These are phyloP conservation scores for Pseudotsuga menziesii DNA, from an alignment of 75 land plant species.

Conservation along the genomic window DNA sequence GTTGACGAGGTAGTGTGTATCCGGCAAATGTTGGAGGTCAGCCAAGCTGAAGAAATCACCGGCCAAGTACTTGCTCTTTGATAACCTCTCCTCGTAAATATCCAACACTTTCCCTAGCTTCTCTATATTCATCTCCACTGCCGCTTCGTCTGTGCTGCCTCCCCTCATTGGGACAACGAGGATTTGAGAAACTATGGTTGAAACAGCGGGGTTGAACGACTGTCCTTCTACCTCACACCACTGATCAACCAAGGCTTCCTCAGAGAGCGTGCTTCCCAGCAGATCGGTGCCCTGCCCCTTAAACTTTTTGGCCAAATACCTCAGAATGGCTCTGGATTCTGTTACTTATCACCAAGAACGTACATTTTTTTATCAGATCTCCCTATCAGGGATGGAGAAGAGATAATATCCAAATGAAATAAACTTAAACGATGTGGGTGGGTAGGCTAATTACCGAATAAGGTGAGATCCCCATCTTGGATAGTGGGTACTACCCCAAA, in stretches of 20 bases:
- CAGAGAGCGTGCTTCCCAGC: no score
- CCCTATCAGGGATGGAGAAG: no score
- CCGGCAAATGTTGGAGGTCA: slow-evolving; percentile 8
- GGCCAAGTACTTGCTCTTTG: slow-evolving; percentile 31
- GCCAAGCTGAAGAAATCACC: slow-evolving; percentile 8
- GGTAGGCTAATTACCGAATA: slow-evolving; percentile 14
- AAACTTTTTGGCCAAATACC: slow-evolving; percentile 31
- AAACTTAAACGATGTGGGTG: slow-evolving; percentile 14
- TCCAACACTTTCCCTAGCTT: no score
- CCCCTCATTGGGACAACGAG: no score
- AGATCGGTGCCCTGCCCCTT: background rate
- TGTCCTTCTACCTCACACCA: slow-evolving; percentile 59
- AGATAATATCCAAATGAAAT: background rate
- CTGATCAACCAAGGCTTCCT: slow-evolving; percentile 20
- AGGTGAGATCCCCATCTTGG: slow-evolving; percentile 16
- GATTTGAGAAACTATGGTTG: no score
- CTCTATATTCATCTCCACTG: no score
- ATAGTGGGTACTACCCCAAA: slow-evolving; percentile 38
- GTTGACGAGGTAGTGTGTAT: no score
- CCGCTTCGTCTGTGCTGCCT: slow-evolving; percentile 10
- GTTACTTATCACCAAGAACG: background rate
- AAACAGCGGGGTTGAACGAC: no score
- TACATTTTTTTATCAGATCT: no score
- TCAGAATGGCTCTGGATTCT: slow-evolving; percentile 52
- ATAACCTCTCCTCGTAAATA: no score